These are phyloP conservation scores for Leccinum longicurvipes DNA, from an alignment of 768 basidiomycete genomes.

Conservation along the genomic window DNA sequence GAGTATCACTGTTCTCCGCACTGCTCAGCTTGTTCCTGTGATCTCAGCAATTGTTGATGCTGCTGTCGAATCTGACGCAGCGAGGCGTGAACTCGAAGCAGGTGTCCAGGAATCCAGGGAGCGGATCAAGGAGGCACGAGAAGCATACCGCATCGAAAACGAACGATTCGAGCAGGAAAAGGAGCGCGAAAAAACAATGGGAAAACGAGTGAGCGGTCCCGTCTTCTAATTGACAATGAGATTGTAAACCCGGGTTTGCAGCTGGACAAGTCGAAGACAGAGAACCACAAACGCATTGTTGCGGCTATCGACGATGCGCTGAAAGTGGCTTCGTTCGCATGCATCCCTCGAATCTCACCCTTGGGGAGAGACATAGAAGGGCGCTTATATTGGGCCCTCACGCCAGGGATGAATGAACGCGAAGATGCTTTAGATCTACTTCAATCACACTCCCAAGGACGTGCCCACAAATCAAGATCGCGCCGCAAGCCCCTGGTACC, in stretches of 20 bases:
- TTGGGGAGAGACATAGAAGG: slow-evolving; percentile 72
- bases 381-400: slow-evolving; percentile 63
- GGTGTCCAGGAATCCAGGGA: slow-evolving; percentile 58
- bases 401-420: slow-evolving; percentile 56
- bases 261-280: slow-evolving; percentile 44
- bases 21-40: slow-evolving; percentile 68
- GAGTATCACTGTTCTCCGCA: slow-evolving; percentile 35
- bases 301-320: slow-evolving; percentile 51
- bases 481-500: slow-evolving; percentile 38
- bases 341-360: slow-evolving; percentile 50
- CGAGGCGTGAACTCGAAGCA: slow-evolving; percentile 61
- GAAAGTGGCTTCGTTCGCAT: slow-evolving; percentile 46
- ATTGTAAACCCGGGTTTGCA: slow-evolving; percentile 6
- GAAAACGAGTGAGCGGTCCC: slow-evolving; percentile 16
- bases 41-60: slow-evolving; percentile 56
- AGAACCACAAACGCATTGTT: slow-evolving; percentile 48
- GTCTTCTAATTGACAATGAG: not conserved
- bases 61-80: slow-evolving; percentile 41
- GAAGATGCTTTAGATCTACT: slow-evolving; percentile 41
- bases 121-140: slow-evolving; percentile 45
- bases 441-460: slow-evolving; percentile 23
- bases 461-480: slow-evolving; percentile 33
- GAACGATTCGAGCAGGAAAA: slow-evolving; percentile 31
- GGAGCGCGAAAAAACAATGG: slow-evolving; percentile 55
- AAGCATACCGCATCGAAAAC: slow-evolving; percentile 37